Conservation (phyloP, 2,329 filamentous ascomycete genomes). For the Madurella mycetomatis region DNA sequence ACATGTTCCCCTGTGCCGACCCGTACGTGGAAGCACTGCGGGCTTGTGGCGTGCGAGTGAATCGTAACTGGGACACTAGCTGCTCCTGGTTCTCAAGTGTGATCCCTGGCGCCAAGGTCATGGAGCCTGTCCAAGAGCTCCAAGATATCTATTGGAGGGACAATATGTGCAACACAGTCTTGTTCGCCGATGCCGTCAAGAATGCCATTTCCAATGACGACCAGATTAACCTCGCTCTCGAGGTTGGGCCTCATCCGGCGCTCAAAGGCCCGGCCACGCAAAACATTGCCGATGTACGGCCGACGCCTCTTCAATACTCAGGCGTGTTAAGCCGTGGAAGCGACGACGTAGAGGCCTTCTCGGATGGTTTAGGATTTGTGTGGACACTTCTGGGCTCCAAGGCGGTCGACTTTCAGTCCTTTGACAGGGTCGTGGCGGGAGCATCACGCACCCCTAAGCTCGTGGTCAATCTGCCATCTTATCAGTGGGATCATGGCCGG, state of each 20-base stretch:
- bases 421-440: not conserved
- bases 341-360: slow-evolving; percentile 7
- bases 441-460: not conserved
- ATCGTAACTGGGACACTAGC: slow-evolving; percentile 23
- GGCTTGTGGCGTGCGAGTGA: slow-evolving; percentile 22
- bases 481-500: not conserved
- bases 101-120: not conserved
- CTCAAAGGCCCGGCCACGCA: slow-evolving; percentile 37
- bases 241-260: slow-evolving; percentile 19
- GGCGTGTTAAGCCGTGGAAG: slow-evolving; percentile 5
- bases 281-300: slow-evolving; percentile 19
- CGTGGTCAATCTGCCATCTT: not conserved
- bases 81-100: not conserved
- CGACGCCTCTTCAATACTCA: slow-evolving; percentile 6
- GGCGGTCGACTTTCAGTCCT: slow-evolving; percentile 9
- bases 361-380: slow-evolving; percentile 5
- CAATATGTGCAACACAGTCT: not conserved
- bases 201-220: not conserved
- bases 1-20: not conserved
- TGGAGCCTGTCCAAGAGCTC: not conserved
- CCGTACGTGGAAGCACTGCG: not conserved
- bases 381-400: slow-evolving; percentile 7
- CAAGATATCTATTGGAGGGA: not conserved
- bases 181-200: not conserved
- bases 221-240: not conserved